Conservation (phyloP, 148 eudicot genomes). For the Oxyria digyna region DNA sequence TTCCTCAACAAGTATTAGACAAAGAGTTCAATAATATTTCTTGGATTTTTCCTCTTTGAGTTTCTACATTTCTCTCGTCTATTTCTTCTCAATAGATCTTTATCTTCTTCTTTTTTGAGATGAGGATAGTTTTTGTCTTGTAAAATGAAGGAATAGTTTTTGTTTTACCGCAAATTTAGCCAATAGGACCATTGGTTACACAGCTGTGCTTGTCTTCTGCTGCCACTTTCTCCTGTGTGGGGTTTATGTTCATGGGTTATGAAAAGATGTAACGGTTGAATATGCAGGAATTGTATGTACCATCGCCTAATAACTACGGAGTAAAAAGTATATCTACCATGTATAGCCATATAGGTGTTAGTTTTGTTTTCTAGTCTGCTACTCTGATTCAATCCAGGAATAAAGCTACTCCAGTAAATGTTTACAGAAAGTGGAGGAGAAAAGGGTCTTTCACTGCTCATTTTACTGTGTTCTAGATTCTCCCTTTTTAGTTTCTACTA, state of each 20-base stretch:
- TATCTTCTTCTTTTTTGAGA: no score
- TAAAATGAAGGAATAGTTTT: background rate
- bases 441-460: background rate
- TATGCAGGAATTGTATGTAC: slow-evolving; percentile 1
- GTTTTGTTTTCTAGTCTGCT: background rate
- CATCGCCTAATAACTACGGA: background rate
- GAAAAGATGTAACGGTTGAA: slow-evolving; percentile 5
- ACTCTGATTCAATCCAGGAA: slow-evolving; percentile 1
- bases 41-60: background rate
- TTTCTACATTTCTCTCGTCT: background rate
- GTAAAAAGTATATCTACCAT: background rate
- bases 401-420: background rate
- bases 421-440: background rate
- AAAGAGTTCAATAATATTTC: no score
- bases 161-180: background rate
- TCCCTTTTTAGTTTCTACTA: background rate
- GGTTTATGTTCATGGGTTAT: background rate
- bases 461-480: background rate
- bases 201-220: background rate
- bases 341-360: background rate
- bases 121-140: no score
- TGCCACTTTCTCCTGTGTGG: background rate
- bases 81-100: background rate
- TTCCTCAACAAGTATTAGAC: no score
- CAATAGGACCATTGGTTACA: background rate